Evolutionary conservation across 2,329 filamentous ascomycete genomes (phyloP).

Genomic region (Colletotrichum euphorbiae): DNA sequence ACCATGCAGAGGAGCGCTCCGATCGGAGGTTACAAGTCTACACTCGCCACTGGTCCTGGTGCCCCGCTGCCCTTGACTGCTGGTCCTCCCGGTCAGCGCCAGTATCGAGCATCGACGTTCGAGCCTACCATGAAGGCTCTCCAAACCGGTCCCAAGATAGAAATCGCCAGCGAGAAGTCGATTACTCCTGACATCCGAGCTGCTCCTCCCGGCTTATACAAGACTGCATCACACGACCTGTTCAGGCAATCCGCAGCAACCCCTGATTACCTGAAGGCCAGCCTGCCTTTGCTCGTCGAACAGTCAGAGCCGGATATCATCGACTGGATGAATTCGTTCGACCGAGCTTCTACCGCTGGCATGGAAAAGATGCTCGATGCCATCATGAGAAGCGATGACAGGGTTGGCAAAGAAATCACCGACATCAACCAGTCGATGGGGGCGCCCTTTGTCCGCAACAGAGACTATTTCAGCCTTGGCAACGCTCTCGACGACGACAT

Average conservation of each 20-base stretch:
- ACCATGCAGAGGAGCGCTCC: conserved; percentile 25
- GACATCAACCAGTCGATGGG: conserved; percentile 45
- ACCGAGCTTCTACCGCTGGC: background rate
- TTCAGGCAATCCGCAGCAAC: conserved; percentile 11
- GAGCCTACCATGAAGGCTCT: conserved; percentile 53
- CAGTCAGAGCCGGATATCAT: conserved; percentile 11
- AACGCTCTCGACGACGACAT: conserved; percentile 41
- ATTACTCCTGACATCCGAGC: conserved; percentile 40
- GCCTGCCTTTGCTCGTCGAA: conserved; percentile 6
- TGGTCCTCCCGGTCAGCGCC: conserved; percentile 65
- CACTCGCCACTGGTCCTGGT: conserved; percentile 52
- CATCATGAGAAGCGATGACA: conserved; percentile 45
- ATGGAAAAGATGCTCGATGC: conserved; percentile 23
- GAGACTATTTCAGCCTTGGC: conserved; percentile 40
- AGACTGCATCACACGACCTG: conserved; percentile 7
- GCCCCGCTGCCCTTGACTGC: conserved; percentile 65
- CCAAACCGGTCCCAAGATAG: conserved; percentile 45
- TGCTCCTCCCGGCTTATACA: conserved; percentile 43
- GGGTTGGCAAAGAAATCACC: conserved; percentile 44
- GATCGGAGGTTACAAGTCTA: conserved; percentile 38
- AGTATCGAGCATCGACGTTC: conserved; percentile 58
- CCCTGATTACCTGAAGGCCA: conserved; percentile 12
- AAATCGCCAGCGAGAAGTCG: conserved; percentile 42
- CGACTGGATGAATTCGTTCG: conserved; percentile 1
- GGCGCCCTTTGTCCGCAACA: background rate